Conservation (phyloP, 352 stramenopile genomes). For the Phytophthora idaei region DNA sequence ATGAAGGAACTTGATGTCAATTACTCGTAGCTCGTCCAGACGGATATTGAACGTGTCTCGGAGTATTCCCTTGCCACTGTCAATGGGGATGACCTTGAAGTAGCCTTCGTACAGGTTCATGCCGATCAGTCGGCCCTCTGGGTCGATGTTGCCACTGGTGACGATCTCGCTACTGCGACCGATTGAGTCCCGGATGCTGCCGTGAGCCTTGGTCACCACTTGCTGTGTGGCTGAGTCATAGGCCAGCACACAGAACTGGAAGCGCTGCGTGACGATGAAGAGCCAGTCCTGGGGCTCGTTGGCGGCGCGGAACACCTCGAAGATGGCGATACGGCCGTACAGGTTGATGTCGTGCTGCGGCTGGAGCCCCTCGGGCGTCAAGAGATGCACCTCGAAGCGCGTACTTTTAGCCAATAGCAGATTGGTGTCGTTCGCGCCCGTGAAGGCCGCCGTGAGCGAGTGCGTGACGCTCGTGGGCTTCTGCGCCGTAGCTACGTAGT, state of each 20-base stretch:
- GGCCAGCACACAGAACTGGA: slow-evolving; percentile 90
- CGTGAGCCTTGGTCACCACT: slow-evolving; percentile 87
- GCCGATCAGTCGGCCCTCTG: slow-evolving; percentile 83
- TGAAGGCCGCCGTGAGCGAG: slow-evolving; percentile 92
- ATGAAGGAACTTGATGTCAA: slow-evolving; percentile 94
- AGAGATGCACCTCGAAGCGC: slow-evolving; percentile 88
- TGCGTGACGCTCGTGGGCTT: slow-evolving; percentile 94
- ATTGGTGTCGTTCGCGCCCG: slow-evolving; percentile 86
- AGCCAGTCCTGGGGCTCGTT: slow-evolving; percentile 86
- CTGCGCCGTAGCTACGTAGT: slow-evolving; percentile 94
- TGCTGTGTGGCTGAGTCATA: slow-evolving; percentile 76
- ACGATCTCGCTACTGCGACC: slow-evolving; percentile 89
- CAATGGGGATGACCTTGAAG: slow-evolving; percentile 91
- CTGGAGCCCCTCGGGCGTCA: slow-evolving; percentile 87
- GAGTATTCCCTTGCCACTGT: slow-evolving; percentile 76
- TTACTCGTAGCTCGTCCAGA: slow-evolving; percentile 91
- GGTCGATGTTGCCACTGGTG: slow-evolving; percentile 89
- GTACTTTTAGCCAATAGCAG: slow-evolving; percentile 90
- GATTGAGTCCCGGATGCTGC: slow-evolving; percentile 86
- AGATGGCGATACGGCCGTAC: slow-evolving; percentile 89
- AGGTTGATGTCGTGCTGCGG: slow-evolving; percentile 87
- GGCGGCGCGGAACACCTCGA: slow-evolving; percentile 81
- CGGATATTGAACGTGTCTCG: slow-evolving; percentile 93
- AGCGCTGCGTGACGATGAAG: slow-evolving; percentile 89
- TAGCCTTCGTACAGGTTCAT: slow-evolving; percentile 94